Conservation (phyloP, 768 basidiomycete species). For the Russula earlei region DNA sequence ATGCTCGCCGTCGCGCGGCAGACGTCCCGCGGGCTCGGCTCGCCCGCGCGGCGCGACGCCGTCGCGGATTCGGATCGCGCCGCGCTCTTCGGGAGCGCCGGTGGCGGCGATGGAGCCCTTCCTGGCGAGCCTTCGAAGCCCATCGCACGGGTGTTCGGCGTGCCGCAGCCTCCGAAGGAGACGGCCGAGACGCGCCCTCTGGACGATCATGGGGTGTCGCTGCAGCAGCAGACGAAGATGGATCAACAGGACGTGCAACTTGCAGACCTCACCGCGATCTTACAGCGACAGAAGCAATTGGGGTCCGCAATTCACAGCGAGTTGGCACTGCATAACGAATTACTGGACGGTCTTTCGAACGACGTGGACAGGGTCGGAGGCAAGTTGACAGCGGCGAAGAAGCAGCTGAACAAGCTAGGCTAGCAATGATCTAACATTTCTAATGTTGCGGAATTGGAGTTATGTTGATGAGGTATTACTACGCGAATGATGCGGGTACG, state of each 20-base stretch:
- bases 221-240: conserved; percentile 73
- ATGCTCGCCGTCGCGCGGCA: conserved; percentile 74
- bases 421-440: not conserved
- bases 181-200: conserved; percentile 81
- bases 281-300: conserved; percentile 77
- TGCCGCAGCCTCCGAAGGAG: conserved; percentile 50
- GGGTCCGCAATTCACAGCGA: conserved; percentile 82
- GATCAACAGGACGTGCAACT: conserved; percentile 78
- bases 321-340: conserved; percentile 73
- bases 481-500: not conserved
- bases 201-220: conserved; percentile 72
- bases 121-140: conserved; percentile 25
- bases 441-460: not conserved
- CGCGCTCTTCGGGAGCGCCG: conserved; percentile 37
- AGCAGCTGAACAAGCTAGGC: conserved; percentile 72
- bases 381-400: conserved; percentile 73
- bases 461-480: conserved; percentile 5
- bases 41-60: conserved; percentile 31
- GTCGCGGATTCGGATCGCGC: conserved; percentile 52
- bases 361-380: conserved; percentile 71
- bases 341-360: conserved; percentile 68
- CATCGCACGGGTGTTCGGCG: conserved; percentile 74
- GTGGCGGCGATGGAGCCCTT: not conserved
- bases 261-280: conserved; percentile 67
- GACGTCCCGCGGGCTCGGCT: conserved; percentile 32